Evolutionary conservation across 768 basidiomycete species (phyloP).

Genomic region (Suillus decipiens): DNA sequence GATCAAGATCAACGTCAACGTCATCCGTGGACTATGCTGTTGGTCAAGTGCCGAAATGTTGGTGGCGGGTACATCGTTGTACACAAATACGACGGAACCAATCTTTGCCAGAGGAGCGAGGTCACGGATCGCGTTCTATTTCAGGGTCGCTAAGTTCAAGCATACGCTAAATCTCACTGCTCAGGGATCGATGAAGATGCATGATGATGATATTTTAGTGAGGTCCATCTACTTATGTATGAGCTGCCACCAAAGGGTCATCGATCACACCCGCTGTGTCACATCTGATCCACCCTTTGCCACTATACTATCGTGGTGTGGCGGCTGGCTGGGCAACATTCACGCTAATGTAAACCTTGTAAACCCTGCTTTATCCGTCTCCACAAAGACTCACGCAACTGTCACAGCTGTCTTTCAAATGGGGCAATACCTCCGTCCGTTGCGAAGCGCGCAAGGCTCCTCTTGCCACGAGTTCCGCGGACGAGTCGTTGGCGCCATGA

Average conservation of each 20-base stretch:
- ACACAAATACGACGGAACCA: neutral
- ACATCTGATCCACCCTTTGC: neutral
- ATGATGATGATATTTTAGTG: no score
- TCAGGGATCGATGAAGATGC: no score
- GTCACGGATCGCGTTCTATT: neutral
- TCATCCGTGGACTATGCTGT: neutral
- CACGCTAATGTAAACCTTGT: neutral
- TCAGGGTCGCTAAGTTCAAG: neutral
- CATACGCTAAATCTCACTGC: neutral
- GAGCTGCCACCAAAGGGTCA: neutral
- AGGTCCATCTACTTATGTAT: neutral
- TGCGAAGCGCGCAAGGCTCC: neutral
- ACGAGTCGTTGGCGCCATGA: neutral
- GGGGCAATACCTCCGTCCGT: neutral
- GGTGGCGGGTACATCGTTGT: neutral
- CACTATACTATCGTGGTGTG: neutral
- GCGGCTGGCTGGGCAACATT: neutral
- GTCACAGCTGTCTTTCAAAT: neutral
- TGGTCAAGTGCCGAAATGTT: neutral
- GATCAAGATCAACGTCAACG: neutral
- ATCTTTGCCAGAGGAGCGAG: neutral
- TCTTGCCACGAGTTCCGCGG: slow-evolving; percentile 4
- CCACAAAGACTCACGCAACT: neutral
- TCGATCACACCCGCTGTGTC: neutral
- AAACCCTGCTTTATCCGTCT: neutral